phyloP scores from a whole-genome alignment of 768 basidiomycete species.

The Russula virescens region DNA sequence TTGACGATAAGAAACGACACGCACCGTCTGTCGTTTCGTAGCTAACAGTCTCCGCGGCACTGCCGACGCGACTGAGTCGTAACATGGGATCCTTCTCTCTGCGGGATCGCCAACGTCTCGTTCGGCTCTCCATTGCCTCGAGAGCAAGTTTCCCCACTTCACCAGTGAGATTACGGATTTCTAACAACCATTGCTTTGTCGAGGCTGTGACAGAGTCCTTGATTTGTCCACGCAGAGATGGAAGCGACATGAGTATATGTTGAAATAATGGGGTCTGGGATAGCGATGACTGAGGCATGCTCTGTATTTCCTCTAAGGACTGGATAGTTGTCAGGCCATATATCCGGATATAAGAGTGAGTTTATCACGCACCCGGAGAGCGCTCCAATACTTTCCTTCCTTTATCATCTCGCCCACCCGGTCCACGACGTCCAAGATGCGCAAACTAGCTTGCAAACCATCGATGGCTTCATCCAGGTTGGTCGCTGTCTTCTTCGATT shows the following conservation, averaged over 20 bases:
- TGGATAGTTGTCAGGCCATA: slow-evolving; percentile 35
- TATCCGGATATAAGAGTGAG: slow-evolving; percentile 24
- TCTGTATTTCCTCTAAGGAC: slow-evolving; percentile 94
- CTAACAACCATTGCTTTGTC: slow-evolving; percentile 94
- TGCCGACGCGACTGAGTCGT: slow-evolving; percentile 73
- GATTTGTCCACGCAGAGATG: slow-evolving; percentile 82
- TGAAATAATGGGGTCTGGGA: slow-evolving; percentile 92
- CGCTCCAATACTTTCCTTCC: slow-evolving; percentile 95
- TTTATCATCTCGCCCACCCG: slow-evolving; percentile 90
- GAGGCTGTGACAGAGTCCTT: slow-evolving; percentile 92
- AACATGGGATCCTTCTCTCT: slow-evolving; percentile 82
- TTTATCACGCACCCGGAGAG: slow-evolving; percentile 67
- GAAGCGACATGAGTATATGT: slow-evolving; percentile 85
- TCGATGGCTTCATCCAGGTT: slow-evolving; percentile 98
- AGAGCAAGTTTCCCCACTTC: slow-evolving; percentile 83
- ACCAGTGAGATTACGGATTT: slow-evolving; percentile 84
- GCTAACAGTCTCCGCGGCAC: slow-evolving; percentile 86
- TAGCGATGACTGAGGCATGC: slow-evolving; percentile 80
- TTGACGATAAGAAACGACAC: slow-evolving; percentile 29
- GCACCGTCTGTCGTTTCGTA: slow-evolving; percentile 93
- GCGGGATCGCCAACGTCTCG: slow-evolving; percentile 74
- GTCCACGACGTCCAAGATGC: slow-evolving; percentile 88
- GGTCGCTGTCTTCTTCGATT: slow-evolving; percentile 86
- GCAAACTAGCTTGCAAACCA: slow-evolving; percentile 85
- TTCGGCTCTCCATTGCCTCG: slow-evolving; percentile 82